Evolutionary conservation across 257 asterid genomes (phyloP).

Genomic region (Solanum tacnaense): DNA sequence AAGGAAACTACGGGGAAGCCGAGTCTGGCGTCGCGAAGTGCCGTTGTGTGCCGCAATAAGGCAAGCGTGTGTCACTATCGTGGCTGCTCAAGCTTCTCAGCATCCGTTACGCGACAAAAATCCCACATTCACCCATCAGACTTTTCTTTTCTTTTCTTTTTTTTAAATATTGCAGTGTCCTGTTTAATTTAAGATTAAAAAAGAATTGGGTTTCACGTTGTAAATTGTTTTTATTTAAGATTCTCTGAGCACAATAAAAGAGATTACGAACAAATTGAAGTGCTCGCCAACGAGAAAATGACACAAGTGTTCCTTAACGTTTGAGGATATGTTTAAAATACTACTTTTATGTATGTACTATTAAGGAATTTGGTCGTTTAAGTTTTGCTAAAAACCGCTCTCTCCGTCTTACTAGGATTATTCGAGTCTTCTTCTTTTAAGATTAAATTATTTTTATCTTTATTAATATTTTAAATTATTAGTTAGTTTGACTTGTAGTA

Average conservation of each 20-base stretch:
- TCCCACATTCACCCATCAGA: background rate
- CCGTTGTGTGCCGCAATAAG: background rate
- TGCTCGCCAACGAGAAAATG: background rate
- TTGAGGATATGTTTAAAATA: background rate
- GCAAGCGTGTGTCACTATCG: constrained; percentile 28
- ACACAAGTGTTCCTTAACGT: background rate
- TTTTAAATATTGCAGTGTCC: background rate
- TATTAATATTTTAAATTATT: no score
- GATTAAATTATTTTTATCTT: no score
- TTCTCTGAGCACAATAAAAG: background rate
- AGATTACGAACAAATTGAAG: background rate
- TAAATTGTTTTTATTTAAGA: background rate
- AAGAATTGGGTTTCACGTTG: background rate
- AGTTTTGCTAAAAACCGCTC: background rate
- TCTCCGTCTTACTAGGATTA: background rate
- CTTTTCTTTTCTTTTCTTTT: background rate
- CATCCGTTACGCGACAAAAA: constrained; percentile 11
- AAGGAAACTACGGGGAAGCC: background rate
- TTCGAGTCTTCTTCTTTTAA: background rate
- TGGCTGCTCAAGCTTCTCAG: constrained; percentile 5
- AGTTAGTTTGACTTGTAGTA: no score
- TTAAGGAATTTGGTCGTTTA: background rate
- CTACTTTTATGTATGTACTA: background rate
- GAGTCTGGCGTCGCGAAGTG: background rate
- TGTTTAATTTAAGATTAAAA: background rate